Base-by-base conservation (phyloP, 306 rosid species). In the Cicer pinnatifidum region DNA sequence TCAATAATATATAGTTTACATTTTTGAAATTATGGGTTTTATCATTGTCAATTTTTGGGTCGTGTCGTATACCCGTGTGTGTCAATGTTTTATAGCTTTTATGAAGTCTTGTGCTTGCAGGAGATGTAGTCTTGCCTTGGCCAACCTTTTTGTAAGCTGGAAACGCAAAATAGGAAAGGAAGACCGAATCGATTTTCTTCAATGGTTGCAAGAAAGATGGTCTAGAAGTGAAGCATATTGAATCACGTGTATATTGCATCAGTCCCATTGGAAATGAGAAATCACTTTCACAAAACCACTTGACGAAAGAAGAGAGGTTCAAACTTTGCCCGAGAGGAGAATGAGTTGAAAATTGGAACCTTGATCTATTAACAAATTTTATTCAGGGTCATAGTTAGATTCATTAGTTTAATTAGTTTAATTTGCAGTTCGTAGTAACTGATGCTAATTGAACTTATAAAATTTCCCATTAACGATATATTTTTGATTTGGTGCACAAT, bases 141-240 rank as follows among this genome's bases (percentile, higher is more conserved):
- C 93, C 96, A 11, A 85, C 89, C 35, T 91, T 89, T 81, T 43
- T 91, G 64, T 93, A 97, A 93, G 98, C 86, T 93, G 96, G 97
- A 85, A 92, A 57, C 93, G 94, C 44, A 80, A 97, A 87, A 91
- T 91, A 11, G 96, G 98, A 20, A 91, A 93, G 85, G 96, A 91
- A 81, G 98, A 91, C 28, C 1, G 96, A 91, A 78, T 83, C 81
- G 2, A 78, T 91, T 70, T 93, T 93, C 82, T 93, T 91, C 84
- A 59, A 54, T 48, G 96, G 98, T 35, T 93, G 97, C 40, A 88
- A 87, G 60, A 75, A 78, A 46, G 91, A 88, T 23, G 94, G 97
- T 72, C 87, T 93, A 62, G 83, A 84, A 75, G 97, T 87, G 17
- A 73, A 75, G 56, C 97, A 93, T 82, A 48, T 93, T n/a, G 92